Conservation (phyloP, 257 asterid species). For the Nicotiana attenuata region DNA sequence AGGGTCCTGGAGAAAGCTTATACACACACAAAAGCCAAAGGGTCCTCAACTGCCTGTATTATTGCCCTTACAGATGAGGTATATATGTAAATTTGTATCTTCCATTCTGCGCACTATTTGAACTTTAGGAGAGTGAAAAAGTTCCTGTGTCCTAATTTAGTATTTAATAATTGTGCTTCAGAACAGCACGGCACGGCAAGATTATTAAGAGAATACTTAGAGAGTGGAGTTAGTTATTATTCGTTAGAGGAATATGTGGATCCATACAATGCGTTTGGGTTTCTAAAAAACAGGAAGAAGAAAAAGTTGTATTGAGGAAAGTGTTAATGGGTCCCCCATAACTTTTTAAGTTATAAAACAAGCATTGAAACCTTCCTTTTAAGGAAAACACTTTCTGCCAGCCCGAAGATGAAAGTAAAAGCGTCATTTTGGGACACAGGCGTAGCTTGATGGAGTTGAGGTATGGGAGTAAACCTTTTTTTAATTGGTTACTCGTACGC, state of each 20-base stretch:
- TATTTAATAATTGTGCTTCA: neutral
- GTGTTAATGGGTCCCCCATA: neutral
- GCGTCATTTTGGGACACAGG: neutral
- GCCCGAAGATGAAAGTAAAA: neutral
- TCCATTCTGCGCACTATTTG: neutral
- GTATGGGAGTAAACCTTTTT: neutral
- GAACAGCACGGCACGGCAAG: neutral
- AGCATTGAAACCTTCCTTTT: neutral
- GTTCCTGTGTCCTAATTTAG: neutral
- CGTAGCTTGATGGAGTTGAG: neutral
- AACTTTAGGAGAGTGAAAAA: neutral
- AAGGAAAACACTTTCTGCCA: neutral
- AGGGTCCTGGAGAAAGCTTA: conserved; percentile 88
- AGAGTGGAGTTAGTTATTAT: neutral
- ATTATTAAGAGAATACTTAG: neutral
- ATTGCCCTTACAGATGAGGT: conserved; percentile 89
- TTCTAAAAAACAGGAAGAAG: neutral
- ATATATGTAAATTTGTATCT: neutral
- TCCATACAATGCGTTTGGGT: neutral
- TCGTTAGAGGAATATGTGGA: neutral
- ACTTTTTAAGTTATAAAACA: neutral
- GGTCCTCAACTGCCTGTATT: conserved; percentile 95
- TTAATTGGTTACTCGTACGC: neutral
- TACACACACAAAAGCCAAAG: conserved; percentile 59
- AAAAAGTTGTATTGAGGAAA: neutral